phyloP scores from a whole-genome alignment of 192 early-diverging fungal genomes.

The Coemansia sp. region DNA sequence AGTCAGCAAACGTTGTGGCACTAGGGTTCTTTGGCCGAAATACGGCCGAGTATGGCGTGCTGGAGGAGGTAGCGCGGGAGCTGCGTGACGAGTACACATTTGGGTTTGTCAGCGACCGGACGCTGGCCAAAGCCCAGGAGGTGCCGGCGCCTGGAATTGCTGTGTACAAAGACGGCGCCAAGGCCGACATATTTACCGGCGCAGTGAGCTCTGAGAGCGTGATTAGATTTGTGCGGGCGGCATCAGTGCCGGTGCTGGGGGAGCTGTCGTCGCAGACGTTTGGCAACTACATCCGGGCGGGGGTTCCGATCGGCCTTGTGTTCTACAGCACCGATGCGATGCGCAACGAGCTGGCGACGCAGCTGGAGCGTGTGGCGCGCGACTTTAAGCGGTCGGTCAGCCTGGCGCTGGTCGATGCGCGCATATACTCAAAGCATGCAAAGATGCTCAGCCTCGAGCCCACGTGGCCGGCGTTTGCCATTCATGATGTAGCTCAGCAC shows the following conservation, averaged over 20 bases:
- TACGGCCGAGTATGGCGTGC: conserved; percentile 60
- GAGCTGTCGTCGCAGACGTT: conserved; percentile 90
- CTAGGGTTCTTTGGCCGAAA: conserved; percentile 72
- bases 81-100: conserved; percentile 87
- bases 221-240: conserved; percentile 65
- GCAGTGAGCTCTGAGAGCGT: conserved; percentile 56
- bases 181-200: conserved; percentile 64
- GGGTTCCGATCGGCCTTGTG: conserved; percentile 83
- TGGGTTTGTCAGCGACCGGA: conserved; percentile 68
- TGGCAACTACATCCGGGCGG: conserved; percentile 71
- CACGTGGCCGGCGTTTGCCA: conserved; percentile 90
- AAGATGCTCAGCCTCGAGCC: conserved; percentile 79
- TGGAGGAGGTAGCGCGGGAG: conserved; percentile 66
- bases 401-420: conserved; percentile 88
- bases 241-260: conserved; percentile 84
- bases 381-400: conserved; percentile 78
- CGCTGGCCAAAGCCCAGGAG: conserved; percentile 53
- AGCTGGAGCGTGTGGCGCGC: conserved; percentile 69
- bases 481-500: conserved; percentile 70
- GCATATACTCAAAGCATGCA: conserved; percentile 80
- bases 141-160: conserved; percentile 67
- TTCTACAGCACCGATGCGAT: conserved; percentile 73
- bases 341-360: conserved; percentile 53
- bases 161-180: conserved; percentile 84
- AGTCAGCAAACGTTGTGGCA: conserved; percentile 79